Percentiles rank a stretch among this genome's conserved stretches.
These are phyloP conservation scores for Fraxinus albicans DNA, from an alignment of 305 asterid species.

Conservation along the genomic window DNA sequence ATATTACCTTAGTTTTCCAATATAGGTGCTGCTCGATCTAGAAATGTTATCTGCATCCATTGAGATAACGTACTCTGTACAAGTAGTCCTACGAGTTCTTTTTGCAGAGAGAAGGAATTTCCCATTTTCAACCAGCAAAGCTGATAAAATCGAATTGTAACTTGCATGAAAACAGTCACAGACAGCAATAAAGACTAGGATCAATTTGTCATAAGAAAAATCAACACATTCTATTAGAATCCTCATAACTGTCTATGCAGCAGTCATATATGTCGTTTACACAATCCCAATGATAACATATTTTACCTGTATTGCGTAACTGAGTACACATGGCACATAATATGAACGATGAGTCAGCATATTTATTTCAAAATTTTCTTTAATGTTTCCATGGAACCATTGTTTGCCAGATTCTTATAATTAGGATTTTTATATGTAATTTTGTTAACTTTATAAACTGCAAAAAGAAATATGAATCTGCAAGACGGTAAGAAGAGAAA, in stretches of 20 bases:
- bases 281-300: not conserved
- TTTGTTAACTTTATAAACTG: not conserved
- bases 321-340: not conserved
- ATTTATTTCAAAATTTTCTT: not conserved
- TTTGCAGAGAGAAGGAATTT: slow-evolving; percentile 66
- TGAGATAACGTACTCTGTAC: slow-evolving; percentile 59
- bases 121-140: slow-evolving; percentile 56
- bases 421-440: not conserved
- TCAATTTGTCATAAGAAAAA: not conserved
- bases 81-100: slow-evolving; percentile 59
- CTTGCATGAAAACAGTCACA: not conserved
- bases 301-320: not conserved
- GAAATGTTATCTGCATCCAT: slow-evolving; percentile 57
- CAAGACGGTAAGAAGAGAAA: not conserved
- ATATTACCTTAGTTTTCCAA: slow-evolving; percentile 51
- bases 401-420: not conserved
- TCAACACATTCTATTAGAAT: not conserved
- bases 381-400: not conserved
- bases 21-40: slow-evolving; percentile 56
- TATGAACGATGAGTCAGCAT: not conserved
- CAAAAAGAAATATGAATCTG: not conserved
- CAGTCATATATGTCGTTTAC: not conserved
- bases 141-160: slow-evolving; percentile 25
- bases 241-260: not conserved
- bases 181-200: not conserved